Percentiles rank a stretch among this genome's conserved stretches.
phyloP scores from a whole-genome alignment of 2,329 filamentous ascomycete genomes.

The Calonectria pauciramosa region DNA sequence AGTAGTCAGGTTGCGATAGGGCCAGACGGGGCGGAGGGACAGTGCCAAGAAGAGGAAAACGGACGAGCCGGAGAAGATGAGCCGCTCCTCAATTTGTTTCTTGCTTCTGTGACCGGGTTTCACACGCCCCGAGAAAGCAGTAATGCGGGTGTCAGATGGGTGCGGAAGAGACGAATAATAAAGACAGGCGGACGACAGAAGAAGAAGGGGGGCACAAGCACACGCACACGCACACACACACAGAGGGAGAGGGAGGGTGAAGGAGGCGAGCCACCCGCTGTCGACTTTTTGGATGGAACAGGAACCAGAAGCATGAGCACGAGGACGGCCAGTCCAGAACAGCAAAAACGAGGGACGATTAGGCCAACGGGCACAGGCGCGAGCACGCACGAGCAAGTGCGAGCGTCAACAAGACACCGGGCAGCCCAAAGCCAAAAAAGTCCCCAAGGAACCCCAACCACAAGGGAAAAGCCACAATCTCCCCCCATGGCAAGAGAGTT shows the following conservation, averaged over 20 bases:
- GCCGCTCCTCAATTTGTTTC: slow-evolving; percentile 6
- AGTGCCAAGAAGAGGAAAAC: neutral
- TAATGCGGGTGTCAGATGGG: slow-evolving; percentile 5
- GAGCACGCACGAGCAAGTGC: slow-evolving; percentile 26
- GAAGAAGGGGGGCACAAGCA: slow-evolving; percentile 21
- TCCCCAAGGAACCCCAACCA: slow-evolving; percentile 8
- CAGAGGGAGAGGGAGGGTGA: neutral
- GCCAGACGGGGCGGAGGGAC: neutral
- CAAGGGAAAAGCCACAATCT: slow-evolving; percentile 14
- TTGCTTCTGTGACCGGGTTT: slow-evolving; percentile 7
- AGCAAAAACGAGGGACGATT: neutral
- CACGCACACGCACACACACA: slow-evolving; percentile 24
- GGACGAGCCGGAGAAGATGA: slow-evolving; percentile 7
- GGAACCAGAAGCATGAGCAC: slow-evolving; percentile 20
- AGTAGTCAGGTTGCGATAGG: neutral
- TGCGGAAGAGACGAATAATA: slow-evolving; percentile 10
- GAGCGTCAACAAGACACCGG: slow-evolving; percentile 6
- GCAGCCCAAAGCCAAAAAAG: slow-evolving; percentile 6
- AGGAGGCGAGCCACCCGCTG: slow-evolving; percentile 1
- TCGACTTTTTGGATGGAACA: neutral
- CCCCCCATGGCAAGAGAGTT: slow-evolving; percentile 38
- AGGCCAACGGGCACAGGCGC: slow-evolving; percentile 25
- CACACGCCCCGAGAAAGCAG: slow-evolving; percentile 18
- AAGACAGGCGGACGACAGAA: neutral
- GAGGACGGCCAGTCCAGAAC: slow-evolving; percentile 1